phyloP scores from a whole-genome alignment of 140 eudicot species.

The Cichorium intybus region DNA sequence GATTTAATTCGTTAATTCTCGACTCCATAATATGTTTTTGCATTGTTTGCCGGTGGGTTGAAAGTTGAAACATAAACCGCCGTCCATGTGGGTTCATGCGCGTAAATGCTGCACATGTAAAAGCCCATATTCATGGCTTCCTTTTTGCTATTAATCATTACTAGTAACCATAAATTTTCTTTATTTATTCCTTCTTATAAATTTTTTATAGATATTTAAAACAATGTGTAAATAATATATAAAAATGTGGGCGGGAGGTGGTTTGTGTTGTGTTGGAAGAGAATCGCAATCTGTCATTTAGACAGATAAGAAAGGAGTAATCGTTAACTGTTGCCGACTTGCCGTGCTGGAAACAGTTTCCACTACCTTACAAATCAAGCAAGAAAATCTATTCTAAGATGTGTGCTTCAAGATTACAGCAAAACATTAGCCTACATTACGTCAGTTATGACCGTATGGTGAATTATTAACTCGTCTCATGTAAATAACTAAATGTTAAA shows the following conservation, averaged over 20 bases:
- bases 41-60: neutral
- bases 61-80: conserved; percentile 18
- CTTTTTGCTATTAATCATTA: conserved; percentile 13
- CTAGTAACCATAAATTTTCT: neutral
- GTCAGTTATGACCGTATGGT: neutral
- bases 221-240: neutral
- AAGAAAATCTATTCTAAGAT: neutral
- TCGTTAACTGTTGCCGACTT: conserved; percentile 7
- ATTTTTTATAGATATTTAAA: neutral
- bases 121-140: conserved; percentile 29
- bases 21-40: neutral
- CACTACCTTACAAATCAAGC: conserved; percentile 11
- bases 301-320: conserved; percentile 6
- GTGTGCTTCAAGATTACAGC: neutral
- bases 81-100: conserved; percentile 31
- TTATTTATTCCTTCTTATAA: neutral
- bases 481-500: too few species aligned
- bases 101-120: conserved; percentile 35
- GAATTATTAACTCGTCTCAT: neutral
- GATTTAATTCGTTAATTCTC: conserved; percentile 15
- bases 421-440: neutral
- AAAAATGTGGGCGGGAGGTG: conserved; percentile 11
- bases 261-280: conserved; percentile 1
- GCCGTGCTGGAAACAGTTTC: conserved; percentile 20
- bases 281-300: neutral